Conservation (phyloP, 768 basidiomycete genomes). For the Grammothele lineata region DNA sequence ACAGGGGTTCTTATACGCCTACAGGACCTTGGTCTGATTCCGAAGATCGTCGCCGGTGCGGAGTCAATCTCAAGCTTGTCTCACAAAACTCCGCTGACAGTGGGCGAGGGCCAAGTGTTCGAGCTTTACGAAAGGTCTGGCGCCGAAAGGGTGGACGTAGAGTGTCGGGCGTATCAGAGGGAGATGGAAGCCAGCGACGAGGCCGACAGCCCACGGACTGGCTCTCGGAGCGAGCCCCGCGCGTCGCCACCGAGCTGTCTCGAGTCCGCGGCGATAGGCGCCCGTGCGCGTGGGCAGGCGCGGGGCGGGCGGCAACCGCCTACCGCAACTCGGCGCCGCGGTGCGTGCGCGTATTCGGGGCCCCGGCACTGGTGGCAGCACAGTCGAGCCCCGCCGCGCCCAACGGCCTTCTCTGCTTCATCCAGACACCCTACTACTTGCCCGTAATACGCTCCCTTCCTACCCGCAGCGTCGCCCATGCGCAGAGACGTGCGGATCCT, state of each 20-base stretch:
- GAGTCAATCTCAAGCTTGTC: no score
- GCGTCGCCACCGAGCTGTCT: no score
- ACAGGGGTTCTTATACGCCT: no score
- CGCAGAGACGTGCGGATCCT: slow-evolving; percentile 92
- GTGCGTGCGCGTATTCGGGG: neutral
- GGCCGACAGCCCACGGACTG: no score
- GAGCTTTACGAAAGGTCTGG: neutral
- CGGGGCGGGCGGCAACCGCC: slow-evolving; percentile 5
- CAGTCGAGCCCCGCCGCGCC: no score
- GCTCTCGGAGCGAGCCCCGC: no score
- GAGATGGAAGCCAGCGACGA: slow-evolving; percentile 3
- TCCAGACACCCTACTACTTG: slow-evolving; percentile 1
- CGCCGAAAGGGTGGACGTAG: no score
- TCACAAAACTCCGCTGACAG: no score
- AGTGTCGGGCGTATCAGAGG: slow-evolving; percentile 5
- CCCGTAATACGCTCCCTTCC: neutral
- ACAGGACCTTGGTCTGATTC: no score
- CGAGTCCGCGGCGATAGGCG: neutral
- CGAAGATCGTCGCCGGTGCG: no score
- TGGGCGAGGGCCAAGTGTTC: neutral
- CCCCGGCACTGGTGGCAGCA: slow-evolving; percentile 7
- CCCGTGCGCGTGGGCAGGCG: slow-evolving; percentile 1
- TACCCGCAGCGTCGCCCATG: slow-evolving; percentile 40
- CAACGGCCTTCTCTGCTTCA: no score
- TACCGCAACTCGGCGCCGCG: no score